A percentile compares a stretch with the other conserved stretches of the same genome.
Conservation (phyloP, 495 filamentous ascomycete genomes). For the Annulohypoxylon nitens region DNA sequence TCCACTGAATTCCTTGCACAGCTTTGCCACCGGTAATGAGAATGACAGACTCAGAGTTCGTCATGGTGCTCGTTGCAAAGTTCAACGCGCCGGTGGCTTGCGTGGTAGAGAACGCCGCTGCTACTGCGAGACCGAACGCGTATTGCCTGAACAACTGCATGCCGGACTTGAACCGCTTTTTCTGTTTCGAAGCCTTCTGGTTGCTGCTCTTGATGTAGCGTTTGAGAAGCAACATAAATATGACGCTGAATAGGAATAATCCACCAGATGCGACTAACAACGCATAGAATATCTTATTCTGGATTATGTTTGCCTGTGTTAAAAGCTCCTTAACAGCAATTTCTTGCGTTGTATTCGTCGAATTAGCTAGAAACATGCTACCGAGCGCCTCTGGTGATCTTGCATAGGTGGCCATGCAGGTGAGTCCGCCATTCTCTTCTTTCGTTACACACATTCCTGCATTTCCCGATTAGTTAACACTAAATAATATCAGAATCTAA, state of each 20-base stretch:
- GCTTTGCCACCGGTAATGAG: background rate
- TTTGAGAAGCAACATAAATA: background rate
- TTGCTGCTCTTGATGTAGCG: conserved; percentile 5
- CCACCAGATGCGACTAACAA: background rate
- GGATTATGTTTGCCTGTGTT: conserved; percentile 1
- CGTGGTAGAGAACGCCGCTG: conserved; percentile 11
- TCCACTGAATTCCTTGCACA: conserved; percentile 6
- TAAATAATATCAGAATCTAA: background rate
- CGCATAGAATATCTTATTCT: conserved; percentile 12
- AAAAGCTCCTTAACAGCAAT: background rate
- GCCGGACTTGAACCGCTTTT: background rate
- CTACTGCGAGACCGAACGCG: conserved; percentile 9
- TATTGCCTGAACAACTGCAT: conserved; percentile 7
- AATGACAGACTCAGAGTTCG: background rate
- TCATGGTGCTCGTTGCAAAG: conserved; percentile 1
- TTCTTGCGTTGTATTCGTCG: background rate
- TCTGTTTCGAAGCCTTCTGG: background rate
- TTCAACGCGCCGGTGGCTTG: conserved; percentile 7
- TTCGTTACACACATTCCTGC: conserved; percentile 12
- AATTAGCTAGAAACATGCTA: background rate
- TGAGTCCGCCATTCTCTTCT: background rate
- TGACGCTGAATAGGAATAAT: background rate
- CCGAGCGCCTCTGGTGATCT: background rate
- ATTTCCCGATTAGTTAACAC: background rate
- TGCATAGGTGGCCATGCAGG: background rate